Percentiles rank a stretch among this genome's conserved stretches.
Conservation (phyloP, 306 rosid genomes). For the Oemleria cerasiformis region DNA sequence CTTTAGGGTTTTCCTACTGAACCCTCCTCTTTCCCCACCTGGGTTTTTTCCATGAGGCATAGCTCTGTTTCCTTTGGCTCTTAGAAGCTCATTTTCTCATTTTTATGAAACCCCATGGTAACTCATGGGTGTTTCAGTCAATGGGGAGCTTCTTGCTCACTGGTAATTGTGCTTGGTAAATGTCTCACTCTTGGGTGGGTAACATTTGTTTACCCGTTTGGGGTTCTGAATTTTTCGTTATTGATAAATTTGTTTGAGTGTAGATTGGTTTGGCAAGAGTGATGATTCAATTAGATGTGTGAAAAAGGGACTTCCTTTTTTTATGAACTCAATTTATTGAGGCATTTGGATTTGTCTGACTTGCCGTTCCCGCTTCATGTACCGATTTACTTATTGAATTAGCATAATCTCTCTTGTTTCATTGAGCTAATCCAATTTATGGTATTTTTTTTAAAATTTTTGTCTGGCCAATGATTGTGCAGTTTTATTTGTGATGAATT, state of each 20-base stretch:
- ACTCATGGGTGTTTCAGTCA: constrained; percentile 25
- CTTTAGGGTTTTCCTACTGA: constrained; percentile 74
- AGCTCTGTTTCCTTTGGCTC: constrained; percentile 10
- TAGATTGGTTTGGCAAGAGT: constrained; percentile 30
- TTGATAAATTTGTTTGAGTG: neutral
- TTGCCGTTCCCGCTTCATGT: neutral
- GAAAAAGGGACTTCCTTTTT: constrained; percentile 42
- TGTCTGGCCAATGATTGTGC: too few species aligned
- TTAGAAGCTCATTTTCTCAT: constrained; percentile 25
- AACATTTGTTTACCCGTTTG: constrained; percentile 18
- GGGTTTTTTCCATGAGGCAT: constrained; percentile 32
- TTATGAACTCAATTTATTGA: constrained; percentile 54
- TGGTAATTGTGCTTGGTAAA: constrained; percentile 23
- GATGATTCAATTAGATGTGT: constrained; percentile 73
- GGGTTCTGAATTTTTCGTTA: neutral
- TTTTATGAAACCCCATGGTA: constrained; percentile 17
- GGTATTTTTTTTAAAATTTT: neutral
- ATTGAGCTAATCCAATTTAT: neutral
- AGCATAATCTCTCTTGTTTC: neutral
- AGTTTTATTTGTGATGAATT: too few species aligned
- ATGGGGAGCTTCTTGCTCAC: constrained; percentile 26
- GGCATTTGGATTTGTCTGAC: constrained; percentile 57
- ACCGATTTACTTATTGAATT: neutral
- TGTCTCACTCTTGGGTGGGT: constrained; percentile 49
- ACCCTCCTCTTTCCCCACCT: constrained; percentile 37